A percentile compares a stretch with the other conserved stretches of the same genome.
These are phyloP conservation scores for Talaromyces sp. DNA, from an alignment of 2,329 filamentous ascomycete genomes.

Conservation along the genomic window DNA sequence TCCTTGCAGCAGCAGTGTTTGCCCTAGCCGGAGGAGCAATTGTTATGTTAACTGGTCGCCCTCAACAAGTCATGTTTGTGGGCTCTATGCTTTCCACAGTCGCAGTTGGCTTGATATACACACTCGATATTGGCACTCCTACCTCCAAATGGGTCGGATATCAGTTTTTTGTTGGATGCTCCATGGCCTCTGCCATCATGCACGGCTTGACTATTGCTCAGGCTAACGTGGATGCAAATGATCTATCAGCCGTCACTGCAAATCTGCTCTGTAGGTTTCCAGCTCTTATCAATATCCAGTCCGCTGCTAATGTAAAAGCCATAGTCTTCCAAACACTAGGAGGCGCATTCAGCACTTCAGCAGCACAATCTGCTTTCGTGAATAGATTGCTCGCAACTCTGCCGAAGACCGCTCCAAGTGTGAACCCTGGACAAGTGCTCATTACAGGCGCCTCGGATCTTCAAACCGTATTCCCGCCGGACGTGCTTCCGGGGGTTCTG, in stretches of 20 bases:
- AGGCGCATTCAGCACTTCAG: constrained; percentile 29
- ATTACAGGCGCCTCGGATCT: constrained; percentile 10
- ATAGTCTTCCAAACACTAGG: constrained; percentile 29
- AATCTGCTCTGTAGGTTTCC: constrained; percentile 20
- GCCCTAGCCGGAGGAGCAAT: constrained; percentile 26
- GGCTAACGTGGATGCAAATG: constrained; percentile 22
- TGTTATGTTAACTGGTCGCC: constrained; percentile 26
- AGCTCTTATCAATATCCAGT: background rate
- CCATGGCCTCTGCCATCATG: constrained; percentile 20
- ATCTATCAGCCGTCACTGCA: constrained; percentile 28
- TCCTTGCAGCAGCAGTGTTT: constrained; percentile 32
- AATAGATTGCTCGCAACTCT: constrained; percentile 23
- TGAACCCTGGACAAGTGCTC: background rate
- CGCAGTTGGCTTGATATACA: constrained; percentile 32
- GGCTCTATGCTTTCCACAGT: constrained; percentile 28
- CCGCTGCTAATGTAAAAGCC: background rate
- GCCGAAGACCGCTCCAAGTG: background rate
- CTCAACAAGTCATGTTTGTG: constrained; percentile 25
- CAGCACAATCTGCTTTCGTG: constrained; percentile 20
- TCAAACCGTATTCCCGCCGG: background rate
- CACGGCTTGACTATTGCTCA: constrained; percentile 26
- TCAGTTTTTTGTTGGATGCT: constrained; percentile 23
- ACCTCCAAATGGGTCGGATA: constrained; percentile 25
- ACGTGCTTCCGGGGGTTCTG: constrained; percentile 6
- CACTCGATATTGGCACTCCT: constrained; percentile 26